Conservation (phyloP, 2,329 filamentous ascomycete genomes). For the Talaromyces sp. region DNA sequence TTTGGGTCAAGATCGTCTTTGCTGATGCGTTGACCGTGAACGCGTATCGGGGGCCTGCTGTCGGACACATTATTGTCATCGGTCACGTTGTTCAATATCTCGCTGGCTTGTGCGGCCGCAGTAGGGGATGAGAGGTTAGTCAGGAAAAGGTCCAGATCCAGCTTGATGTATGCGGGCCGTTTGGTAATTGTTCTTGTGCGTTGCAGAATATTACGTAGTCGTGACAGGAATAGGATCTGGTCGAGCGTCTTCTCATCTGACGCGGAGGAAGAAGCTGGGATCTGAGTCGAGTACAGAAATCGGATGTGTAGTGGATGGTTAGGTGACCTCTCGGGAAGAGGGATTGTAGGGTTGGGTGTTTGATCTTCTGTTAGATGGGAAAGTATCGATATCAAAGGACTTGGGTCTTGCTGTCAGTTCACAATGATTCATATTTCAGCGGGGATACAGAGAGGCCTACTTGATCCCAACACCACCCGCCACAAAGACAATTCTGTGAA, state of each 20-base stretch:
- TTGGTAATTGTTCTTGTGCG: slow-evolving; percentile 23
- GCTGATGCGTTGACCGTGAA: slow-evolving; percentile 34
- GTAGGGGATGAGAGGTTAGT: slow-evolving; percentile 24
- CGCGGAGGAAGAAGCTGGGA: slow-evolving; percentile 21
- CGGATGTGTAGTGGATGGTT: slow-evolving; percentile 42
- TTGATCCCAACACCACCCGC: slow-evolving; percentile 83
- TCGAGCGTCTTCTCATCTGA: slow-evolving; percentile 20
- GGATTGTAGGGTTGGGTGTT: slow-evolving; percentile 21
- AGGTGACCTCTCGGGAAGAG: slow-evolving; percentile 17
- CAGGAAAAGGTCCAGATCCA: slow-evolving; percentile 36
- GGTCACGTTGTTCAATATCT: not conserved
- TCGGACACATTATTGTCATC: slow-evolving; percentile 1
- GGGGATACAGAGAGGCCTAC: slow-evolving; percentile 38
- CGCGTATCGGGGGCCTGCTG: slow-evolving; percentile 7
- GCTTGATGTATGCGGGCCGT: slow-evolving; percentile 24
- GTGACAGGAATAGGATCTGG: slow-evolving; percentile 47
- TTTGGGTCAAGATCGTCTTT: slow-evolving; percentile 33
- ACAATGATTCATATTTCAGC: not conserved
- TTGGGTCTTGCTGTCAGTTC: slow-evolving; percentile 25
- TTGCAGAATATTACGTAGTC: slow-evolving; percentile 40
- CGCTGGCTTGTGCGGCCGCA: slow-evolving; percentile 10
- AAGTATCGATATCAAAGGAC: slow-evolving; percentile 71
- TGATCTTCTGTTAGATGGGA: slow-evolving; percentile 52
- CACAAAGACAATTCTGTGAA: slow-evolving; percentile 66
- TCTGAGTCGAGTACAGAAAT: slow-evolving; percentile 62